These are phyloP conservation scores for Fragosphaeria purpurea DNA, from an alignment of 2,329 filamentous ascomycete genomes.

Conservation along the genomic window DNA sequence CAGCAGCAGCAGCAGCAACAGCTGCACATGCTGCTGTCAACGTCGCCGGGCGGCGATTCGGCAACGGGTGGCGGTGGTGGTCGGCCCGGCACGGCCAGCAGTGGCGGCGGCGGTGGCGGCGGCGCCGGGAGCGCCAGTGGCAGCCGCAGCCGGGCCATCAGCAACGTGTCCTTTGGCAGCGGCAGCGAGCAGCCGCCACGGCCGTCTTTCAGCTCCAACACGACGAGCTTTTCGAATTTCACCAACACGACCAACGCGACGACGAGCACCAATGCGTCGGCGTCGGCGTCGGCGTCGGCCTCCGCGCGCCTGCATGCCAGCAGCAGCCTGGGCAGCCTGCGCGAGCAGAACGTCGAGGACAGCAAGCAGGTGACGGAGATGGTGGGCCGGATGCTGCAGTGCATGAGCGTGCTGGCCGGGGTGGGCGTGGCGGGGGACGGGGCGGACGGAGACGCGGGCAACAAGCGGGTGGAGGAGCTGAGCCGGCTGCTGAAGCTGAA, in stretches of 20 bases:
- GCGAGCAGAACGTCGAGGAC: conserved; percentile 54
- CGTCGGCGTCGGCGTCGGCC: conserved; percentile 10
- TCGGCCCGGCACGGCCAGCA: conserved; percentile 67
- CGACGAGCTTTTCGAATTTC: neutral
- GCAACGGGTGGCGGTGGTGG: conserved; percentile 4
- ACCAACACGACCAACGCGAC: conserved; percentile 12
- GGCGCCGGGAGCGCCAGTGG: conserved; percentile 33
- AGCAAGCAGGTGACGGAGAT: conserved; percentile 83
- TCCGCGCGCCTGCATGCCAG: conserved; percentile 1
- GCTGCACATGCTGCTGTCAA: conserved; percentile 31
- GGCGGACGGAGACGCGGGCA: conserved; percentile 57
- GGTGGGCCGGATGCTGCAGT: conserved; percentile 91
- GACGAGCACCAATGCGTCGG: neutral
- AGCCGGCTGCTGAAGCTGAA: conserved; percentile 88
- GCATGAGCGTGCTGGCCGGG: conserved; percentile 73
- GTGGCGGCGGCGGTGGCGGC: conserved; percentile 34
- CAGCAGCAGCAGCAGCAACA: conserved; percentile 1
- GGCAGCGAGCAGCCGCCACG: conserved; percentile 32
- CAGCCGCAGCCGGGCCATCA: conserved; percentile 69
- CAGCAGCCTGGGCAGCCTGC: conserved; percentile 24
- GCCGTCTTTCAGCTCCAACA: conserved; percentile 29
- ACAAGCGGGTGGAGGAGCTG: conserved; percentile 71
- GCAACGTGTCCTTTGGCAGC: conserved; percentile 64
- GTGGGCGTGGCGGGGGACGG: conserved; percentile 36
- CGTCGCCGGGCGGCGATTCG: conserved; percentile 40